Percentiles rank a stretch among this genome's conserved stretches.
Evolutionary conservation across 2,329 filamentous ascomycete species (phyloP).

Genomic region (Alternaria postmessia): DNA sequence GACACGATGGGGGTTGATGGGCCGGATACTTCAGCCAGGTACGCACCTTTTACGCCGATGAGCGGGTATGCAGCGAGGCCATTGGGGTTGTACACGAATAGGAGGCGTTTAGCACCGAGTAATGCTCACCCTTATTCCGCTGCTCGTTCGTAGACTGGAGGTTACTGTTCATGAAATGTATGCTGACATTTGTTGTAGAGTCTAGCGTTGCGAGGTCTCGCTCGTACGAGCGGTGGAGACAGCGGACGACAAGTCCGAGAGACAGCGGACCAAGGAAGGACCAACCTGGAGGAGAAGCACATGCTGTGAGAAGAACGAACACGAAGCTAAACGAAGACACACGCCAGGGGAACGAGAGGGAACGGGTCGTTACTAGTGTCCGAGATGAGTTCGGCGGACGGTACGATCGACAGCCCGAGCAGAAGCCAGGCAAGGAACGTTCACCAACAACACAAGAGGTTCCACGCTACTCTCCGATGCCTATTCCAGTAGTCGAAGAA

Average conservation of each 20-base stretch:
- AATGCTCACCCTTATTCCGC: slow-evolving; percentile 29
- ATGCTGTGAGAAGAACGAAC: background rate
- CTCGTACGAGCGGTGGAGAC: background rate
- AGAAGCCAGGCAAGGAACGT: background rate
- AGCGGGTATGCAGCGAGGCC: slow-evolving; percentile 10
- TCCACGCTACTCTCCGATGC: slow-evolving; percentile 8
- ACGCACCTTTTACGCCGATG: slow-evolving; percentile 27
- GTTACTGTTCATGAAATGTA: slow-evolving; percentile 11
- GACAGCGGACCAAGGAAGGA: background rate
- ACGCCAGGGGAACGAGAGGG: background rate
- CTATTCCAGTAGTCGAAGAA: slow-evolving; percentile 7
- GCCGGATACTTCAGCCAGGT: slow-evolving; percentile 21
- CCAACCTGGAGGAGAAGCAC: background rate
- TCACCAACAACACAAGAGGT: background rate
- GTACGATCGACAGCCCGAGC: background rate
- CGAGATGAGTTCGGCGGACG: background rate
- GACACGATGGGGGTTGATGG: slow-evolving; percentile 1
- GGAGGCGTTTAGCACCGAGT: slow-evolving; percentile 28
- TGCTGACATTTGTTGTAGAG: slow-evolving; percentile 13
- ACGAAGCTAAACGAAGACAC: background rate
- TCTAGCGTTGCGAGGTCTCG: slow-evolving; percentile 6
- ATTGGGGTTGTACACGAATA: slow-evolving; percentile 20
- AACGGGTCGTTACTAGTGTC: background rate
- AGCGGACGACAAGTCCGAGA: slow-evolving; percentile 1
- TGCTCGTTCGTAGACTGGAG: slow-evolving; percentile 21